A percentile compares a stretch with the other conserved stretches of the same genome.
These are phyloP conservation scores for Sabuloglossum arenarium DNA, from an alignment of 495 filamentous ascomycete species.

Conservation along the genomic window DNA sequence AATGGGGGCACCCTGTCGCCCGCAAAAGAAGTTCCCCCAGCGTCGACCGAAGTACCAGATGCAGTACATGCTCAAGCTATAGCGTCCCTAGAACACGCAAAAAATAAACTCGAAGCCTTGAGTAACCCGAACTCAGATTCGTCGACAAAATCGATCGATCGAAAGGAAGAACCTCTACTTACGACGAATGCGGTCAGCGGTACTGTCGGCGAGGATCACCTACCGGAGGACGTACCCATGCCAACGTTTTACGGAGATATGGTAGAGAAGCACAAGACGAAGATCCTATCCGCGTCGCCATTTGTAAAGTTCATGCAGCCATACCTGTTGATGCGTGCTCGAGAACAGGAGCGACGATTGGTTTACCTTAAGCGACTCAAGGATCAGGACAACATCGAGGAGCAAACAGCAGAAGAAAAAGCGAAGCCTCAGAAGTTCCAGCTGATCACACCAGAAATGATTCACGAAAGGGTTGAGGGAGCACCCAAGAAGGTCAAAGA, in stretches of 20 bases:
- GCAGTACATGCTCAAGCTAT: neutral
- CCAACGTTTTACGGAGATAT: conserved; percentile 87
- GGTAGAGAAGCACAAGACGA: conserved; percentile 78
- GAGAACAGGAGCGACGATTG: conserved; percentile 72
- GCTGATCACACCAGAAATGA: conserved; percentile 86
- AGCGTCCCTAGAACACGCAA: neutral
- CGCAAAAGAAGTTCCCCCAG: neutral
- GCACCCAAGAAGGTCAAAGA: conserved; percentile 75
- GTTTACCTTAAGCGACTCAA: conserved; percentile 60
- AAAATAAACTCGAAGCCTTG: neutral
- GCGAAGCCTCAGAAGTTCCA: conserved; percentile 49
- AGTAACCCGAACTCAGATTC: neutral
- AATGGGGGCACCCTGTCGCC: conserved; percentile 13
- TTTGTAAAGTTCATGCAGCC: conserved; percentile 91
- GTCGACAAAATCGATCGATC: neutral
- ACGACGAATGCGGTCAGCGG: neutral
- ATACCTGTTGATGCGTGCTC: conserved; percentile 74
- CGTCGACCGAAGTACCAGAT: neutral
- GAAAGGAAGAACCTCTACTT: neutral
- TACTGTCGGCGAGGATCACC: conserved; percentile 23
- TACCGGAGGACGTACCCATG: conserved; percentile 73
- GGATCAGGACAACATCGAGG: conserved; percentile 42
- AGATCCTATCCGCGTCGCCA: conserved; percentile 85
- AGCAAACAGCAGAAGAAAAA: conserved; percentile 35
- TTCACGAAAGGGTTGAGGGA: conserved; percentile 54